Percentiles rank a stretch among this genome's conserved stretches.
Conservation (phyloP, 1,284 basidiomycete genomes). For the Trametes polyzona region DNA sequence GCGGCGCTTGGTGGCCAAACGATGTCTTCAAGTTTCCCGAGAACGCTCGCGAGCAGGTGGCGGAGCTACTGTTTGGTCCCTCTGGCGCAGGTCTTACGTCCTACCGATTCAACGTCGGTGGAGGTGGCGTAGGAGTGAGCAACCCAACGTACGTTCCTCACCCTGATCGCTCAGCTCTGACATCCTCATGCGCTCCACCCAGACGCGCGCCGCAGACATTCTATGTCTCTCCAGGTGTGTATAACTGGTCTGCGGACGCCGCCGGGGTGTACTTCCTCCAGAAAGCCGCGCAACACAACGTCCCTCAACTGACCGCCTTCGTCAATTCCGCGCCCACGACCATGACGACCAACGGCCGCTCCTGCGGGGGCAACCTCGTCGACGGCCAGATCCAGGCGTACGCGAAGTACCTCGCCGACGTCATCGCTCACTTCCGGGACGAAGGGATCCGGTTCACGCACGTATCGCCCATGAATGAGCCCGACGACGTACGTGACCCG, state of each 20-base stretch:
- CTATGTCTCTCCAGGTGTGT: slow-evolving; percentile 43
- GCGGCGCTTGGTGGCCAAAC: slow-evolving; percentile 51
- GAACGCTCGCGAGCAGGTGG: slow-evolving; percentile 42
- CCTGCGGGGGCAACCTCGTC: slow-evolving; percentile 32
- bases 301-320: slow-evolving; percentile 34
- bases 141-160: slow-evolving; percentile 33
- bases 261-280: slow-evolving; percentile 45
- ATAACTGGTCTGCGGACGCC: slow-evolving; percentile 45
- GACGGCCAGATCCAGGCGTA: slow-evolving; percentile 30
- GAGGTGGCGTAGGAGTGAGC: slow-evolving; percentile 45
- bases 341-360: slow-evolving; percentile 32
- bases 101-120: slow-evolving; percentile 49
- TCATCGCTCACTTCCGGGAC: slow-evolving; percentile 30
- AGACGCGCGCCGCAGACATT: slow-evolving; percentile 45
- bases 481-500: slow-evolving; percentile 10
- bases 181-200: neutral
- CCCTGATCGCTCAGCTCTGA: no score
- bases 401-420: slow-evolving; percentile 34
- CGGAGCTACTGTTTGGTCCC: slow-evolving; percentile 46
- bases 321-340: slow-evolving; percentile 35
- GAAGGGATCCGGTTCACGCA: slow-evolving; percentile 32
- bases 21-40: slow-evolving; percentile 47
- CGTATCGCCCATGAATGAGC: slow-evolving; percentile 35
- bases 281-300: slow-evolving; percentile 29
- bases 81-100: slow-evolving; percentile 40